These are phyloP conservation scores for Mariannaea elegans DNA, from an alignment of 2,329 filamentous ascomycete species.

Conservation along the genomic window DNA sequence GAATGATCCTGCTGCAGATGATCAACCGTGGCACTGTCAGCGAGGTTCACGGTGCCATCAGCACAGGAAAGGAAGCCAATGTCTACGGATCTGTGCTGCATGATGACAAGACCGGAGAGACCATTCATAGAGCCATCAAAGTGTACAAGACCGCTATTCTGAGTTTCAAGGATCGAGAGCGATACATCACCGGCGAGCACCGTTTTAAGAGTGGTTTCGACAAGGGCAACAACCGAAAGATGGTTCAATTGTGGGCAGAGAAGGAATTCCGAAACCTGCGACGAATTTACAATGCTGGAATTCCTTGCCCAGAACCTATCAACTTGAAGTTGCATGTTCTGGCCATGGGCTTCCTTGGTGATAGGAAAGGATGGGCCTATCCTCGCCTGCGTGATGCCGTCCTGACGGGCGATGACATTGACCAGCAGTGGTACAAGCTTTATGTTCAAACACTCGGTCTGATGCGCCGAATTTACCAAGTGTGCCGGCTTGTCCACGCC, in stretches of 20 bases:
- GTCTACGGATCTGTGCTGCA: slow-evolving; percentile 88
- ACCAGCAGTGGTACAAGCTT: slow-evolving; percentile 77
- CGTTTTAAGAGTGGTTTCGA: slow-evolving; percentile 91
- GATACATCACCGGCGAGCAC: slow-evolving; percentile 94
- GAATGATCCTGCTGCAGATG: slow-evolving; percentile 95
- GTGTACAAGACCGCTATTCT: slow-evolving; percentile 99
- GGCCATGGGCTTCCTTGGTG: slow-evolving; percentile 93
- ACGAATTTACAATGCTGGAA: slow-evolving; percentile 82
- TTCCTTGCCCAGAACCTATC: slow-evolving; percentile 90
- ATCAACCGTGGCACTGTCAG: slow-evolving; percentile 91
- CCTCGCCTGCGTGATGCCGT: slow-evolving; percentile 89
- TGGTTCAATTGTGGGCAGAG: slow-evolving; percentile 99
- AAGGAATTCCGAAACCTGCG: slow-evolving; percentile 97
- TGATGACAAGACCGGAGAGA: slow-evolving; percentile 60
- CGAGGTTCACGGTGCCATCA: slow-evolving; percentile 94
- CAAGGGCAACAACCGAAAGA: slow-evolving; percentile 93
- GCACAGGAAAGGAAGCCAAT: slow-evolving; percentile 97
- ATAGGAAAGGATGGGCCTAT: slow-evolving; percentile 85
- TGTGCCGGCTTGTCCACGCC: slow-evolving; percentile 90
- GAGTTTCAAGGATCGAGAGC: slow-evolving; percentile 96
- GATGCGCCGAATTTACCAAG: slow-evolving; percentile 94
- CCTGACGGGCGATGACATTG: slow-evolving; percentile 72
- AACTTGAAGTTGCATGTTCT: slow-evolving; percentile 93
- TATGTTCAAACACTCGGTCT: slow-evolving; percentile 87
- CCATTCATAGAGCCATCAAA: slow-evolving; percentile 88